Conservation (phyloP, 208 protist species). For the Porcisia hertigi region DNA sequence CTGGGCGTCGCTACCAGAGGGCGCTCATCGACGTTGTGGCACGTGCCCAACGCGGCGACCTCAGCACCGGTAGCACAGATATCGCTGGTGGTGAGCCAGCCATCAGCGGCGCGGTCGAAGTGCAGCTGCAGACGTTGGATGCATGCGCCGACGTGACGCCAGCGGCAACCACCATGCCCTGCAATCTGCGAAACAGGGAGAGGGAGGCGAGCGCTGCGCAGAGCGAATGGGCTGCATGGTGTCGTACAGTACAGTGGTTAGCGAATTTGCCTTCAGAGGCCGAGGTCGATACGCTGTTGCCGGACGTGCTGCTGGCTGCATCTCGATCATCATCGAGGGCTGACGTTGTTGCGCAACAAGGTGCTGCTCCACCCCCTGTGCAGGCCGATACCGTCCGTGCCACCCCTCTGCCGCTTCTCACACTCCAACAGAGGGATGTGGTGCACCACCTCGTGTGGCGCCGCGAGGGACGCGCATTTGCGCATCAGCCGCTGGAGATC, state of each 20-base stretch:
- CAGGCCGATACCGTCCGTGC: conserved; percentile 4
- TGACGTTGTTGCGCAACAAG: background rate
- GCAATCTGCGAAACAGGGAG: background rate
- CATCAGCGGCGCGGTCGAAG: background rate
- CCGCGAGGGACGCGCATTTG: conserved; percentile 92
- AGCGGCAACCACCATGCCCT: background rate
- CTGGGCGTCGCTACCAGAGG: conserved; percentile 38
- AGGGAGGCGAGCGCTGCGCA: background rate
- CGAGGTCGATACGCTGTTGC: conserved; percentile 20
- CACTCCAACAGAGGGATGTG: conserved; percentile 74
- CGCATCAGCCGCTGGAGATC: conserved; percentile 52
- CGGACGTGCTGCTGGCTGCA: conserved; percentile 4
- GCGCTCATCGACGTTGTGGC: conserved; percentile 32
- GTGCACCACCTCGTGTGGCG: conserved; percentile 90
- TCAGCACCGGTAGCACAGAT: background rate
- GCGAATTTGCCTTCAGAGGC: conserved; percentile 2
- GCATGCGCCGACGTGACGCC: background rate
- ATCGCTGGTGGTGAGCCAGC: background rate
- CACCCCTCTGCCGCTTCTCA: conserved; percentile 23
- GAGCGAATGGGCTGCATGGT: conserved; percentile 17
- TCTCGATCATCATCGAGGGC: background rate
- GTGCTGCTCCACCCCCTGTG: background rate
- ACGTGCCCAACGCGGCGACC: background rate
- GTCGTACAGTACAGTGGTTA: conserved; percentile 29
- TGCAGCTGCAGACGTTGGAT: background rate